Evolutionary conservation across 306 rosid genomes (phyloP).

Genomic region (Arachis hypogaea): DNA sequence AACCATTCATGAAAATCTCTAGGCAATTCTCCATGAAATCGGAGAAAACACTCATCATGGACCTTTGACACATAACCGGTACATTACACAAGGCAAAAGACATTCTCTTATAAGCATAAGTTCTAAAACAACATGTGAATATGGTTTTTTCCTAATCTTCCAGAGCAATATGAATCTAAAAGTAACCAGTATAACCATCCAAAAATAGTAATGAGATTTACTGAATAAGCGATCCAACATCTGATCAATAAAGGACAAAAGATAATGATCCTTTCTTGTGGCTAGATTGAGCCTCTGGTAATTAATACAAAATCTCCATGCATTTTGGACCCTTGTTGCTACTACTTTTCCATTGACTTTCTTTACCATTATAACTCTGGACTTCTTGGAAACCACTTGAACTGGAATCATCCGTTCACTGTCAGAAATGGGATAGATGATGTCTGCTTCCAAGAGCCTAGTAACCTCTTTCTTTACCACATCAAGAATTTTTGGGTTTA

Average conservation of each 20-base stretch:
- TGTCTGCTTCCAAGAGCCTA: no score
- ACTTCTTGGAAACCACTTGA: neutral
- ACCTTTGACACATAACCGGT: no score
- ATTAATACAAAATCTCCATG: neutral
- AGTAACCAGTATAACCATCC: neutral
- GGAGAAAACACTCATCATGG: no score
- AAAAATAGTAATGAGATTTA: neutral
- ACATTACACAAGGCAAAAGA: no score
- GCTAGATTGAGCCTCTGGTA: neutral
- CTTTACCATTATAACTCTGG: neutral
- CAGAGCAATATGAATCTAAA: no score
- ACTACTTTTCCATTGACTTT: neutral
- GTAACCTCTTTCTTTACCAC: no score
- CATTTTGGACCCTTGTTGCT: neutral
- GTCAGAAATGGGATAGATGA: neutral
- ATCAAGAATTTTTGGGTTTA: no score
- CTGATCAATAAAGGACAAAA: neutral
- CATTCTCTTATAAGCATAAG: no score
- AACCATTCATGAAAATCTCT: no score
- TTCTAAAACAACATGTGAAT: no score
- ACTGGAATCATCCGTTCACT: neutral
- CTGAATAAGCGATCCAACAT: neutral
- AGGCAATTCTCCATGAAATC: no score
- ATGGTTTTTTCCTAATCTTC: no score
- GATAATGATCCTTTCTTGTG: neutral